phyloP scores from a whole-genome alignment of 306 rosid species.

The Mucuna pruriens region DNA sequence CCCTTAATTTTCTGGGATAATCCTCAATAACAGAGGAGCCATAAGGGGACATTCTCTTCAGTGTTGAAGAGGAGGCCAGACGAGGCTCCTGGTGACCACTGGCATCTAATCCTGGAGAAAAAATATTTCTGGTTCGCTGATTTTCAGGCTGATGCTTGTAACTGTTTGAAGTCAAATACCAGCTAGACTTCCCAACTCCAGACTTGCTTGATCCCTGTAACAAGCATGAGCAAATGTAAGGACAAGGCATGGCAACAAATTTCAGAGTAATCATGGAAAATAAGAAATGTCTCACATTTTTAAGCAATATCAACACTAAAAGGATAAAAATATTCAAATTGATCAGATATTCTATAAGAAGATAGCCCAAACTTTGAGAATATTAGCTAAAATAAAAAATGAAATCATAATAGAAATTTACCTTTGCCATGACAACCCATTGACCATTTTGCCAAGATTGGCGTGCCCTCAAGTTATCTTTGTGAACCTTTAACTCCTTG shows the following conservation, averaged over 20 bases:
- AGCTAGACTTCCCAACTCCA: constrained; percentile 36
- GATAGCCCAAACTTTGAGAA: not conserved
- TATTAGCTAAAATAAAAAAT: not conserved
- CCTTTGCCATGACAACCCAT: constrained; percentile 70
- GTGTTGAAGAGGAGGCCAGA: constrained; percentile 46
- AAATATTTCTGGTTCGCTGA: constrained; percentile 38
- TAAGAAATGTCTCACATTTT: not conserved
- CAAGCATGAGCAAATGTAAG: constrained; percentile 38
- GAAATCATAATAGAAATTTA: constrained; percentile 33
- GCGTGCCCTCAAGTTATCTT: constrained; percentile 58
- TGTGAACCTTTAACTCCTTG: constrained; percentile 51
- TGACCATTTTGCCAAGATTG: constrained; percentile 65
- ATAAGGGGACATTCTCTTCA: constrained; percentile 63
- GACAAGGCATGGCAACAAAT: constrained; percentile 15
- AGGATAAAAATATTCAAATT: constrained; percentile 7
- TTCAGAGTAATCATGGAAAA: constrained; percentile 5
- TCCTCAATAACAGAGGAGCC: constrained; percentile 43
- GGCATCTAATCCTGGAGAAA: constrained; percentile 44
- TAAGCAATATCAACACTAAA: not conserved
- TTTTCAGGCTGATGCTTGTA: constrained; percentile 35
- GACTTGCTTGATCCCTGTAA: constrained; percentile 46
- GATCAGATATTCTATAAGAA: not conserved
- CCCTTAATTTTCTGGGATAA: constrained; percentile 63
- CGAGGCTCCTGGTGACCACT: constrained; percentile 50
- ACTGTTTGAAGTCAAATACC: constrained; percentile 38